Percentiles rank a stretch among this genome's conserved stretches.
Evolutionary conservation across 176 grass and related monocot species (phyloP).

Genomic region (Melocanna baccifera): DNA sequence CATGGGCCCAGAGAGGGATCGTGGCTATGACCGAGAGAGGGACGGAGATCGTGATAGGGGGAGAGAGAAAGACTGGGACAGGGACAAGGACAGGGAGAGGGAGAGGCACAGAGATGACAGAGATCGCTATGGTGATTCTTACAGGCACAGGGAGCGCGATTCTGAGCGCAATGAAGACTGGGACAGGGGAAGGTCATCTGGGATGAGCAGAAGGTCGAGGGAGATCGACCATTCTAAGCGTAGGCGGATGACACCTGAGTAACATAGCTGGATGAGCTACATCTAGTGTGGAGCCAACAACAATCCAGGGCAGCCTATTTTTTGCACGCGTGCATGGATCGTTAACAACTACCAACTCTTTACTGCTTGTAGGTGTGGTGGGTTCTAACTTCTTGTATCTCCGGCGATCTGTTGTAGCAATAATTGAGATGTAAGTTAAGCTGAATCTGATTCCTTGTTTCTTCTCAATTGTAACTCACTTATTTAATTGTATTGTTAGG

Average conservation of each 20-base stretch:
- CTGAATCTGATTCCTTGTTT: conserved; percentile 38
- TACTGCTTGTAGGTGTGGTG: conserved; percentile 45
- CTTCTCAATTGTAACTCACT: conserved; percentile 23
- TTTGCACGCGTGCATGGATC: conserved; percentile 32
- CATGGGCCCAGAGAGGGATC: conserved; percentile 53
- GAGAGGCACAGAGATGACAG: conserved; percentile 66
- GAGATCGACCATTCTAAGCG: conserved; percentile 74
- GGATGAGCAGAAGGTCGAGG: conserved; percentile 68
- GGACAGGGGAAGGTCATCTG: conserved; percentile 73
- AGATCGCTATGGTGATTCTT: conserved; percentile 51
- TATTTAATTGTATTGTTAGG: conserved; percentile 28
- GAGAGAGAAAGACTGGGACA: conserved; percentile 36
- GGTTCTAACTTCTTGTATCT: conserved; percentile 40
- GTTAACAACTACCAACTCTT: conserved; percentile 34
- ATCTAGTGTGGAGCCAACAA: conserved; percentile 26
- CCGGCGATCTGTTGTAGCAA: conserved; percentile 32
- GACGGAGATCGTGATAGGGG: conserved; percentile 55
- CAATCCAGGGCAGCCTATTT: conserved; percentile 37
- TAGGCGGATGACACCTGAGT: conserved; percentile 59
- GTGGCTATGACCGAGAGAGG: conserved; percentile 50
- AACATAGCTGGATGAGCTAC: conserved; percentile 15
- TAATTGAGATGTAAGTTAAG: conserved; percentile 60
- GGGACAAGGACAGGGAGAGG: conserved; percentile 59
- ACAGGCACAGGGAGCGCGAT: conserved; percentile 62
- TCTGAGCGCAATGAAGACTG: conserved; percentile 59